Percentiles rank a stretch among this genome's conserved stretches.
Conservation (phyloP, 768 basidiomycete genomes). For the Mrakia frigida region DNA sequence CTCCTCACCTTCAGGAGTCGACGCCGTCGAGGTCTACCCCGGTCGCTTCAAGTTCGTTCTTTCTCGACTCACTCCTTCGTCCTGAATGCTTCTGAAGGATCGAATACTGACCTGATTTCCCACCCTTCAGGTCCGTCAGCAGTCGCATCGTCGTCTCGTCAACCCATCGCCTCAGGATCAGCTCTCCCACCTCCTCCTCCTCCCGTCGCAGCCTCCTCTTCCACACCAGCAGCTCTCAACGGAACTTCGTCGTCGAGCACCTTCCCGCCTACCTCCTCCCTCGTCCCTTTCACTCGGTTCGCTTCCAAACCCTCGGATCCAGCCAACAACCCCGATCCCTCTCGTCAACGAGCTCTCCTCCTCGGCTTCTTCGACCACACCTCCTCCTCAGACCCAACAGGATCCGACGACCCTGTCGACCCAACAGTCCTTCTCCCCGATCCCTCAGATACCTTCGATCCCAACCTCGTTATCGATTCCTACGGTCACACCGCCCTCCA, state of each 20-base stretch:
- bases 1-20: not conserved
- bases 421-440: slow-evolving; percentile 22
- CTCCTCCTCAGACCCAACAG: slow-evolving; percentile 14
- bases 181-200: not conserved
- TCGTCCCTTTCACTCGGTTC: slow-evolving; percentile 39
- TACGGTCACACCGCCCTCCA: slow-evolving; percentile 92
- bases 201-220: not conserved
- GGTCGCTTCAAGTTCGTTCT: not conserved
- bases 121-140: not conserved
- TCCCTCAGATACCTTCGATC: slow-evolving; percentile 49
- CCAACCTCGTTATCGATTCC: slow-evolving; percentile 85
- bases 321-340: slow-evolving; percentile 33
- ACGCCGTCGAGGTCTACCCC: not conserved
- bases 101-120: not conserved
- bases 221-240: not conserved
- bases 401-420: slow-evolving; percentile 24
- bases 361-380: slow-evolving; percentile 40
- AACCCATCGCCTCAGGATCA: not conserved
- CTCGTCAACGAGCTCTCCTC: slow-evolving; percentile 38
- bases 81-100: not conserved
- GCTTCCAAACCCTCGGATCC: slow-evolving; percentile 40
- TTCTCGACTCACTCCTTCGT: not conserved
- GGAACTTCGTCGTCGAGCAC: not conserved
- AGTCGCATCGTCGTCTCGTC: not conserved
- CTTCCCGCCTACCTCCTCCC: not conserved